Evolutionary conservation across 176 grass and related monocot genomes (phyloP), one percentile per base, ranked within the genome.

Genomic region (Aegilops sharonensis): DNA sequence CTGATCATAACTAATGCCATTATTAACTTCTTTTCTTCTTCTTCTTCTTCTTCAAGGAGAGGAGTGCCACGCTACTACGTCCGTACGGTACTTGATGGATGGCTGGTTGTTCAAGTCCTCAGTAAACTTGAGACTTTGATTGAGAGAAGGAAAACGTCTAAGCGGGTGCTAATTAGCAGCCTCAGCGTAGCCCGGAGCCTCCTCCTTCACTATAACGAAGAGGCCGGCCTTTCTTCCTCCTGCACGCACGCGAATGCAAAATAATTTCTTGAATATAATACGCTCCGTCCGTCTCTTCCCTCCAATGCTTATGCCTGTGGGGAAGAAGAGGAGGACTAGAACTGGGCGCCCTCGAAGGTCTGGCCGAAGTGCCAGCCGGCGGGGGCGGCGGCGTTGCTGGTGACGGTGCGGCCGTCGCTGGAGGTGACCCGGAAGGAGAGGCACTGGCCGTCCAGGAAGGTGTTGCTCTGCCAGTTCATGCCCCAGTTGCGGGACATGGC

Each of bases 391-490:
- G 77, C 71, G 78, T 78, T 81, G 82, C 86, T 91, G 86, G 82
- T 82, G 82, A 91, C 70, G 54, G 78, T 82, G 91, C 91, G 91
- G 66, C 91, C 84, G 68, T 92, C 91, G 79, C 87, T 90, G 54
- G 87, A 15, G 75, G 80, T 80, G 87, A 87, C 87, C 73, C 74
- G 59, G 87, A 92, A 92, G n/a, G 90, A 92, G 45, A 92, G 90
- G 84, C 67, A 74, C 80, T 92, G 90, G 3, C 87, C 12, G 84
- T 92, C 90, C 1, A 92, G 84, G 62, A 47, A 3, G 3, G 87
- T 9, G 87, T 89, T 89, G 87, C 87, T 92, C 90, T 92, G 90
- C 90, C 90, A 92, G 87, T 92, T 92, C 87, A 84, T 84, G 75
- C 90, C 90, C 90, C 90, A 92, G 84, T 92, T 92, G 2, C 90